A percentile compares a stretch with the other conserved stretches of the same genome.
Conservation (phyloP, 495 filamentous ascomycete genomes). For the Talaromyces trachyspermus region DNA sequence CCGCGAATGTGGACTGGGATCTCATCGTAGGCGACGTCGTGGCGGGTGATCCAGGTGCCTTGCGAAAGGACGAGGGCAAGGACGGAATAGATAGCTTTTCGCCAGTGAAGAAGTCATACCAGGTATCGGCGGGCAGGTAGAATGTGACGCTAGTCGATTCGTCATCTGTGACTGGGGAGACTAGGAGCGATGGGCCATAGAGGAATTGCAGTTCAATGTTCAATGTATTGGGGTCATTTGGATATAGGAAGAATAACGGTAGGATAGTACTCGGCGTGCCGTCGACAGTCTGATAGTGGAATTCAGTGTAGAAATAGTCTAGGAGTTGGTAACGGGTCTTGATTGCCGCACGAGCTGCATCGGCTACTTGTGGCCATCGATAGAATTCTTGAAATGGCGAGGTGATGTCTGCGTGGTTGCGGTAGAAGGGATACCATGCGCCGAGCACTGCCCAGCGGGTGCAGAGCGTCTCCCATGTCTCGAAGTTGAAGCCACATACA, state of each 20-base stretch:
- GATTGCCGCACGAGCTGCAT: slow-evolving; percentile 63
- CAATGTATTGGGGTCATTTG: slow-evolving; percentile 54
- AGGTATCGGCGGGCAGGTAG: slow-evolving; percentile 67
- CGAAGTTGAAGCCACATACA: slow-evolving; percentile 68
- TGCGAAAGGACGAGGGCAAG: slow-evolving; percentile 41
- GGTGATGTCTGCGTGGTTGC: slow-evolving; percentile 60
- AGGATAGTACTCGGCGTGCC: slow-evolving; percentile 56
- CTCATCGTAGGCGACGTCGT: slow-evolving; percentile 48
- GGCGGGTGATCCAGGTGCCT: slow-evolving; percentile 45
- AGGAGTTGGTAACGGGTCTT: slow-evolving; percentile 67
- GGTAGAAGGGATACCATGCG: slow-evolving; percentile 77
- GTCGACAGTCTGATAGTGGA: slow-evolving; percentile 54
- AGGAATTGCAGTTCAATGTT: slow-evolving; percentile 64
- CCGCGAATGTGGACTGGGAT: slow-evolving; percentile 71
- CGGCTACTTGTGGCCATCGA: slow-evolving; percentile 57
- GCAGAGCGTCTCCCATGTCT: slow-evolving; percentile 76
- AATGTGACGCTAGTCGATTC: slow-evolving; percentile 57
- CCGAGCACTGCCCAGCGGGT: slow-evolving; percentile 75
- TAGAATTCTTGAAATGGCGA: slow-evolving; percentile 70
- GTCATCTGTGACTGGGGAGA: slow-evolving; percentile 62
- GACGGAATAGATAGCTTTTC: slow-evolving; percentile 28
- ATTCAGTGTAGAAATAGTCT: slow-evolving; percentile 77
- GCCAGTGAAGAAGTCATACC: slow-evolving; percentile 72
- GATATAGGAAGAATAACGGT: slow-evolving; percentile 68
- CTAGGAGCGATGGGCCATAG: slow-evolving; percentile 61